Evolutionary conservation across 805 yeast genomes (phyloP).

Genomic region (Nakazawaea wickerhamii): DNA sequence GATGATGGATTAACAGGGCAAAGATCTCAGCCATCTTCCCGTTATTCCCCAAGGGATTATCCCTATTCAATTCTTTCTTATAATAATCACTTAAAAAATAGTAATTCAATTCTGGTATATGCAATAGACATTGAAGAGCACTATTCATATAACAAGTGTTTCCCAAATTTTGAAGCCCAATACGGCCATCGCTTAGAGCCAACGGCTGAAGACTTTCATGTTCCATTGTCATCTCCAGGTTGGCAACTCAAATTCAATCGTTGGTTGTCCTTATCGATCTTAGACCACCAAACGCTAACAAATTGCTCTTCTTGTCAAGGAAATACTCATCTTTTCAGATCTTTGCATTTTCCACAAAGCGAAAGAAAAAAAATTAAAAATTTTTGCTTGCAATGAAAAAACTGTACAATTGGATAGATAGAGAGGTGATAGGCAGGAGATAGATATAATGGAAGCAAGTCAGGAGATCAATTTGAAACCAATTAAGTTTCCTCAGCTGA

Average conservation of each 20-base stretch:
- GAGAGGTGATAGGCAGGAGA: background rate
- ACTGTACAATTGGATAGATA: background rate
- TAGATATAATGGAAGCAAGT: background rate
- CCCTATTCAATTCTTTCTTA: conserved; percentile 59
- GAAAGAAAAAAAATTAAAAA: background rate
- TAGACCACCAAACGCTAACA: too few relatives aligned
- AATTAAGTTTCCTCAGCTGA: conserved; percentile 72
- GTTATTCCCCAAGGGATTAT: conserved; percentile 79
- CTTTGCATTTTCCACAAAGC: too few relatives aligned
- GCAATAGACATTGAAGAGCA: conserved; percentile 84
- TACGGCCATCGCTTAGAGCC: conserved; percentile 37
- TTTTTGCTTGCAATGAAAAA: background rate
- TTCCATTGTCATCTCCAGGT: background rate
- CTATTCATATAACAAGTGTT: conserved; percentile 95
- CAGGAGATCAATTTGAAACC: conserved; percentile 27
- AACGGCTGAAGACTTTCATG: background rate
- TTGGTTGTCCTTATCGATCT: too few relatives aligned
- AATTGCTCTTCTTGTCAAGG: too few relatives aligned
- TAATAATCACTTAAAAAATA: conserved; percentile 65
- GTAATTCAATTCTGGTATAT: conserved; percentile 74
- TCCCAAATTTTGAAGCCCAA: conserved; percentile 71
- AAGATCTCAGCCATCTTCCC: conserved; percentile 81
- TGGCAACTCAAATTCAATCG: too few relatives aligned
- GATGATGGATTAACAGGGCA: conserved; percentile 56
- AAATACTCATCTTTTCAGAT: too few relatives aligned